phyloP scores from a whole-genome alignment of 371 early-diverging fungal species.

The Mortierella sp. region DNA sequence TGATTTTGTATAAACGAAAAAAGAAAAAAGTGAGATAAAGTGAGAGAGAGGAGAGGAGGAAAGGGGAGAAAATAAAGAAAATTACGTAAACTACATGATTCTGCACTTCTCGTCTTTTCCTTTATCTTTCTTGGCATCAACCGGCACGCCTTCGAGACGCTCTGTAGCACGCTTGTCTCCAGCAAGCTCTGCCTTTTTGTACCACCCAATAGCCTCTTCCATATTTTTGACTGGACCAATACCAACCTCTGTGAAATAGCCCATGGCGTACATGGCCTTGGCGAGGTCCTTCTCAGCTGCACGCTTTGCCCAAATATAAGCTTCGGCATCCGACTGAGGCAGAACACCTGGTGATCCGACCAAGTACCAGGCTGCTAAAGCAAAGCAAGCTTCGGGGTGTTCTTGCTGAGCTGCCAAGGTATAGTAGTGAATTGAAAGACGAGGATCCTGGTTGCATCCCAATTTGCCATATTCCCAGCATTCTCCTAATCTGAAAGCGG shows the following conservation, averaged over 20 bases:
- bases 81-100: constrained; percentile 33
- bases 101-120: constrained; percentile 56
- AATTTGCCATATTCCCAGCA: constrained; percentile 86
- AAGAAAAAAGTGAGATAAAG: not conserved
- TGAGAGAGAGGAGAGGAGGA: not conserved
- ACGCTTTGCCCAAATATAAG: constrained; percentile 88
- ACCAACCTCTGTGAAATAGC: constrained; percentile 87
- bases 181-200: constrained; percentile 83
- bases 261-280: constrained; percentile 92
- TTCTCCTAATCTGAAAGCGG: constrained; percentile 83
- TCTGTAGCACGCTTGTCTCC: constrained; percentile 85
- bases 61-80: not conserved
- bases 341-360: constrained; percentile 85
- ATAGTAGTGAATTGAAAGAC: constrained; percentile 79
- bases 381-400: constrained; percentile 92
- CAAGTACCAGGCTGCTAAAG: constrained; percentile 91
- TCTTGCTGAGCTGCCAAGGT: constrained; percentile 89
- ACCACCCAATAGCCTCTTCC: constrained; percentile 84
- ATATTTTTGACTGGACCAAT: constrained; percentile 79
- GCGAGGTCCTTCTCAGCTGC: constrained; percentile 89
- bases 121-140: constrained; percentile 44
- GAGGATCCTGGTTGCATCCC: constrained; percentile 75
- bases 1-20: not conserved
- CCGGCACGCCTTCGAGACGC: constrained; percentile 58
- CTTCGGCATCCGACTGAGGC: constrained; percentile 88